Percentiles rank a stretch among this genome's conserved stretches.
phyloP scores from a whole-genome alignment of 2,329 filamentous ascomycete species.

The Penicillium brasilianum region DNA sequence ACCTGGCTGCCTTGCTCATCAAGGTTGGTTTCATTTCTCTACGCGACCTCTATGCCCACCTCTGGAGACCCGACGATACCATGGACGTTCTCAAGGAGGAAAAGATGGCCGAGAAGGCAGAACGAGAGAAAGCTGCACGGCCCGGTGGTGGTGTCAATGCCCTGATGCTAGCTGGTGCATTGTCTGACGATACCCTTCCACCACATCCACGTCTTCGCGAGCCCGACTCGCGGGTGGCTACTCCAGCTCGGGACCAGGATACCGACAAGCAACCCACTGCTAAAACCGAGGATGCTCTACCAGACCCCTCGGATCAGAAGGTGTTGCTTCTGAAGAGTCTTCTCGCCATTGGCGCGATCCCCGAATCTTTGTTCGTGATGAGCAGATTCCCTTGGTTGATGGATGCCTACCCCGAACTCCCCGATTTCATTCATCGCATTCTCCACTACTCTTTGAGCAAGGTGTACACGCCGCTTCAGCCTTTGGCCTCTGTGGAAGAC shows the following conservation, averaged over 20 bases:
- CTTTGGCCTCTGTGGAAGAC: slow-evolving; percentile 48
- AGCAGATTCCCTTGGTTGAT: slow-evolving; percentile 92
- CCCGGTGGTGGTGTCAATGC: slow-evolving; percentile 80
- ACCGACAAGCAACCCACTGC: slow-evolving; percentile 43
- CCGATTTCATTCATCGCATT: slow-evolving; percentile 82
- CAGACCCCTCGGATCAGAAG: slow-evolving; percentile 86
- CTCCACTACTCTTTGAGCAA: slow-evolving; percentile 80
- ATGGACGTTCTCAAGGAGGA: slow-evolving; percentile 77
- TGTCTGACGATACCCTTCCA: slow-evolving; percentile 77
- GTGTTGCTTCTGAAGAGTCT: slow-evolving; percentile 81
- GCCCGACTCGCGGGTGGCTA: slow-evolving; percentile 55
- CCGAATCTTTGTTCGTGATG: slow-evolving; percentile 89
- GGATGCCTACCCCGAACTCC: slow-evolving; percentile 80
- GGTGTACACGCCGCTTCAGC: slow-evolving; percentile 64
- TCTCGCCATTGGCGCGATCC: slow-evolving; percentile 87
- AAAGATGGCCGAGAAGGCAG: slow-evolving; percentile 75
- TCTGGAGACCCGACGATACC: slow-evolving; percentile 81
- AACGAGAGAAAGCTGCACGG: slow-evolving; percentile 73
- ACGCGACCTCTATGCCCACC: slow-evolving; percentile 85
- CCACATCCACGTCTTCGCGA: slow-evolving; percentile 58
- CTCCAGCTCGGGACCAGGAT: slow-evolving; percentile 61
- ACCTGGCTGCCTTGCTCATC: slow-evolving; percentile 87
- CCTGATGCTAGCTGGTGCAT: slow-evolving; percentile 80
- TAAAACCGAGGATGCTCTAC: slow-evolving; percentile 56
- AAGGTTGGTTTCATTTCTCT: slow-evolving; percentile 97